Conservation (phyloP, 148 eudicot species). For the Rhododendron henanense region DNA sequence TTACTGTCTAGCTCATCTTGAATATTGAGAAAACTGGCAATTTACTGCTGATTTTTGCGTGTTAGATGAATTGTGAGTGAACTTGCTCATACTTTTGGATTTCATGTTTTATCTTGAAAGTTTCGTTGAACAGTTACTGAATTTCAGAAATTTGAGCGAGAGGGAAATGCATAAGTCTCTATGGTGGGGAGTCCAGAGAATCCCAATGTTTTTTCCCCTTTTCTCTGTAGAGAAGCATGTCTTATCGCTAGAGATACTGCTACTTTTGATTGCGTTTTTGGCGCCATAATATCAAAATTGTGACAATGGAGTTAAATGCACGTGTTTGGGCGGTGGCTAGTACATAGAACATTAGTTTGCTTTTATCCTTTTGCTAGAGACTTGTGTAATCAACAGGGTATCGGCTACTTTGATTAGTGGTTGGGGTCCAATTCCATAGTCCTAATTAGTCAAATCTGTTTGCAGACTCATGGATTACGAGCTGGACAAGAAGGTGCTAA, state of each 20-base stretch:
- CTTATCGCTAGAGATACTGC: neutral
- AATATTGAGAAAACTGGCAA: neutral
- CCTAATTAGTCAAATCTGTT: constrained; percentile 4
- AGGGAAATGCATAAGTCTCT: neutral
- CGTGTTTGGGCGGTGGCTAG: neutral
- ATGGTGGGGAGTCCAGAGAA: neutral
- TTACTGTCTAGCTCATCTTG: neutral
- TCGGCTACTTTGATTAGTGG: neutral
- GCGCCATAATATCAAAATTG: neutral
- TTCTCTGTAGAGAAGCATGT: neutral
- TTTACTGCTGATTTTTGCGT: neutral
- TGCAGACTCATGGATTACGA: constrained; percentile 91
- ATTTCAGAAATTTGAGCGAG: neutral
- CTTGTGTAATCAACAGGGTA: neutral
- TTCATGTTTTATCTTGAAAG: neutral
- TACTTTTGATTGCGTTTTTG: neutral
- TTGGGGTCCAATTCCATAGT: neutral
- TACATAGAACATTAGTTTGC: neutral
- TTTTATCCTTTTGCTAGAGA: neutral
- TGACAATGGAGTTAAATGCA: neutral
- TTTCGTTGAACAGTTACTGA: neutral
- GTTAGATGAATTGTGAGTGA: neutral
- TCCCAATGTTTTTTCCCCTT: neutral
- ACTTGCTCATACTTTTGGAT: neutral
- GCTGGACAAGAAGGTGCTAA: constrained; percentile 80